A percentile compares a stretch with the other conserved stretches of the same genome.
Conservation (phyloP, 108 stramenopile genomes). For the Fragilaria crotonensis region DNA sequence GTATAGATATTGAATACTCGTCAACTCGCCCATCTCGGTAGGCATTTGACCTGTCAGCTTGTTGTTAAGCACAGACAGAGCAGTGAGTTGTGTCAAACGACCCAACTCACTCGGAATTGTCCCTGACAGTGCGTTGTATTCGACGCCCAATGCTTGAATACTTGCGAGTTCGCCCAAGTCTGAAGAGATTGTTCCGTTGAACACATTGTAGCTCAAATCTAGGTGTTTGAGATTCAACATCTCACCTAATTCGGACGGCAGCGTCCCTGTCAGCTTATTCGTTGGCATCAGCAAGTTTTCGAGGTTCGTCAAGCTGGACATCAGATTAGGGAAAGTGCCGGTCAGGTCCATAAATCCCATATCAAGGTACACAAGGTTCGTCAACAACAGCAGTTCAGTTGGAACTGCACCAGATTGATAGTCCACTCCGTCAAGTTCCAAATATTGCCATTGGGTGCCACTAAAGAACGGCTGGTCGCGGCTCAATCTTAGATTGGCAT, state of each 20-base stretch:
- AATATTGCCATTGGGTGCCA: too few species aligned
- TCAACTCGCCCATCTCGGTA: constrained; percentile 10
- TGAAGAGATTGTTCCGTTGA: neutral
- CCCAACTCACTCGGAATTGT: constrained; percentile 29
- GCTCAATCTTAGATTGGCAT: too few species aligned
- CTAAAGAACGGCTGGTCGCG: too few species aligned
- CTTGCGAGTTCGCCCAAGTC: neutral
- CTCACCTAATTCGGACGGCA: neutral
- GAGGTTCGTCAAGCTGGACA: constrained; percentile 16
- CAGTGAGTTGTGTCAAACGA: constrained; percentile 1
- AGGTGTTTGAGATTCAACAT: neutral
- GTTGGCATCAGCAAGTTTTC: constrained; percentile 21
- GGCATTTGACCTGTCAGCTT: neutral
- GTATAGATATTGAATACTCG: constrained; percentile 36
- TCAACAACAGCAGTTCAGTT: too few species aligned
- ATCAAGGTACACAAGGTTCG: too few species aligned
- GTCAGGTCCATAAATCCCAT: constrained; percentile 18
- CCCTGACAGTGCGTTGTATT: constrained; percentile 27
- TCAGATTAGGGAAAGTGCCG: constrained; percentile 22
- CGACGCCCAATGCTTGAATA: constrained; percentile 7
- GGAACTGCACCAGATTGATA: too few species aligned
- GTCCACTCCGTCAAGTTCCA: too few species aligned
- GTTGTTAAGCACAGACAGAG: neutral
- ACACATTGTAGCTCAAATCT: neutral
- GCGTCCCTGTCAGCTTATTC: constrained; percentile 7